These are phyloP conservation scores for Themeda triandra DNA, from an alignment of 176 grass and related monocot genomes.

Conservation along the genomic window DNA sequence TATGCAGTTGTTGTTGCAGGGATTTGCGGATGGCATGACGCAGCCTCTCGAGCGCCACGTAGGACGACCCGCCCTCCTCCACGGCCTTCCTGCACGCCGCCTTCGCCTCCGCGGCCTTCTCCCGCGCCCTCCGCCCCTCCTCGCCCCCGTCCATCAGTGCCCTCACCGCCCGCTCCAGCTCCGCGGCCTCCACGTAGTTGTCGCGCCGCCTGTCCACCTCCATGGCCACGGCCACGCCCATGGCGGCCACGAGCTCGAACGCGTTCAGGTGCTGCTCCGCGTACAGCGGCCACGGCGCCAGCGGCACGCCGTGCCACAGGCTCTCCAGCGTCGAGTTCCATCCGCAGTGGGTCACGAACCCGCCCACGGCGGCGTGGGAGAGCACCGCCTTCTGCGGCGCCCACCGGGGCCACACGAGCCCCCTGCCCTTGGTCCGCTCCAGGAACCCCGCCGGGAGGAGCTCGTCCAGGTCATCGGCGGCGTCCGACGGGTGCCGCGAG, in stretches of 20 bases:
- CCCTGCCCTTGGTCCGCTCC: slow-evolving; percentile 35
- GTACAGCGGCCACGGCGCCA: slow-evolving; percentile 50
- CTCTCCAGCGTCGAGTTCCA: slow-evolving; percentile 83
- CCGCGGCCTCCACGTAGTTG: slow-evolving; percentile 35
- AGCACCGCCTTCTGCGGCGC: slow-evolving; percentile 54
- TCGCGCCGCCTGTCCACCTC: neutral
- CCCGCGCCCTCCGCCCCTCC: slow-evolving; percentile 37
- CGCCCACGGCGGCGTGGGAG: slow-evolving; percentile 31
- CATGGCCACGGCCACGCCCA: slow-evolving; percentile 33
- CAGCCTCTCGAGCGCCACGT: slow-evolving; percentile 17
- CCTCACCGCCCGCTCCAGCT: slow-evolving; percentile 42
- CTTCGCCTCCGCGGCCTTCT: slow-evolving; percentile 34
- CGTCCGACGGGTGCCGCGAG: slow-evolving; percentile 8
- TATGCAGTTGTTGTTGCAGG: too few species aligned
- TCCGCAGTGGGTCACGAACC: slow-evolving; percentile 81
- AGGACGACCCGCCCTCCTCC: slow-evolving; percentile 29
- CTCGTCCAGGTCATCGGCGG: neutral
- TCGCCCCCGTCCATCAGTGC: slow-evolving; percentile 30
- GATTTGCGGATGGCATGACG: slow-evolving; percentile 6
- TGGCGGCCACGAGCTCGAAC: slow-evolving; percentile 26
- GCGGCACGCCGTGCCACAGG: slow-evolving; percentile 46
- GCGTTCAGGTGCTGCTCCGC: slow-evolving; percentile 70
- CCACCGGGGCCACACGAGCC: slow-evolving; percentile 38
- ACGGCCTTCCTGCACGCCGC: slow-evolving; percentile 26
- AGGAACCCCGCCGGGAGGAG: slow-evolving; percentile 49